Evolutionary conservation across 2,329 filamentous ascomycete species (phyloP).

Genomic region (Sarocladiaceae sp.): DNA sequence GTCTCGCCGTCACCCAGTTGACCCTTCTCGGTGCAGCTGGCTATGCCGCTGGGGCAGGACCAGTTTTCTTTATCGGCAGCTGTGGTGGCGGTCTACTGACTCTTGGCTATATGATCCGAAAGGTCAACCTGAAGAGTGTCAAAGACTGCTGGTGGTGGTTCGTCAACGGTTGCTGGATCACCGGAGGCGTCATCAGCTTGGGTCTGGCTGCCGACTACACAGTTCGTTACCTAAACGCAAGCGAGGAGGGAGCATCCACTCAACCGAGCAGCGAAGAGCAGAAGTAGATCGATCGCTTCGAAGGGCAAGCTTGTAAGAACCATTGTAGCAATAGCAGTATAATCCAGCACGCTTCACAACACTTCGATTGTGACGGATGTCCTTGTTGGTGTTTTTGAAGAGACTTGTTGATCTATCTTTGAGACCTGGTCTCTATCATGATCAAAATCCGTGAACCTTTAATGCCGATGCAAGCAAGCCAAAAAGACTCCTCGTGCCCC

Average conservation of each 20-base stretch:
- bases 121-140: constrained; percentile 58
- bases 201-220: constrained; percentile 56
- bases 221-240: constrained; percentile 32
- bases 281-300: background rate
- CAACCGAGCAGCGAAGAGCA: background rate
- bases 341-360: background rate
- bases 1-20: constrained; percentile 63
- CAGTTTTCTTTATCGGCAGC: constrained; percentile 61
- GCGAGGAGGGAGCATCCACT: background rate
- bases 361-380: background rate
- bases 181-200: constrained; percentile 54
- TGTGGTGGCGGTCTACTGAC: constrained; percentile 58
- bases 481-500: constrained; percentile 37
- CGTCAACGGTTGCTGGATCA: constrained; percentile 63
- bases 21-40: constrained; percentile 65
- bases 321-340: constrained; percentile 1
- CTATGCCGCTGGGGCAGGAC: constrained; percentile 57
- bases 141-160: constrained; percentile 75
- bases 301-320: background rate
- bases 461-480: constrained; percentile 41
- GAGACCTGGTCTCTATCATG: constrained; percentile 35
- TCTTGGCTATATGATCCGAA: constrained; percentile 60
- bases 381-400: constrained; percentile 13
- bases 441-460: constrained; percentile 36
- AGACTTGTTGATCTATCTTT: constrained; percentile 31